phyloP scores from a whole-genome alignment of 768 basidiomycete genomes.

The Mycena polygramma region DNA sequence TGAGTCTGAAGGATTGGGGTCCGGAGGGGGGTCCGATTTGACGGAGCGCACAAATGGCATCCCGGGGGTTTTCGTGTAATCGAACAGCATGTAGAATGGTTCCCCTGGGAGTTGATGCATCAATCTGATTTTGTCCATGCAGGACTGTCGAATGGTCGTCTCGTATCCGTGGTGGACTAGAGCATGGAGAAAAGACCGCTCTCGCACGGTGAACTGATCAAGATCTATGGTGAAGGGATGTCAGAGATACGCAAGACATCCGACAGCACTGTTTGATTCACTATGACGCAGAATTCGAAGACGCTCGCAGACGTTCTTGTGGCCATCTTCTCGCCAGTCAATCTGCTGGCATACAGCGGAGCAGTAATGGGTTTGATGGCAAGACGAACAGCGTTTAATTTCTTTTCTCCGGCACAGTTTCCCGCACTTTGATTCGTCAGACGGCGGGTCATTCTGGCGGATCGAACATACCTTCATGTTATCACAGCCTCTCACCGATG shows the following conservation, averaged over 20 bases:
- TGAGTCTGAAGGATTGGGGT: background rate
- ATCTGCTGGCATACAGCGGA: too few species aligned
- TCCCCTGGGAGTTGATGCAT: background rate
- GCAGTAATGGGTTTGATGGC: background rate
- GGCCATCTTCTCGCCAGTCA: too few species aligned
- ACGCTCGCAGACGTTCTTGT: too few species aligned
- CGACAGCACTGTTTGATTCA: too few species aligned
- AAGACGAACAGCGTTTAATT: constrained; percentile 5
- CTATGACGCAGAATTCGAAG: too few species aligned
- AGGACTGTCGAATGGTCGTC: background rate
- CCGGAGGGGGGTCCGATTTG: background rate
- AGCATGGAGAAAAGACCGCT: constrained; percentile 1
- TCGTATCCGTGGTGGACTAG: constrained; percentile 5
- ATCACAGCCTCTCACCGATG: constrained; percentile 1
- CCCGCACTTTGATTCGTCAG: background rate
- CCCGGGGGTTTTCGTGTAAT: constrained; percentile 1
- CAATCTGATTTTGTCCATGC: constrained; percentile 1
- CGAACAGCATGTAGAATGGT: constrained; percentile 6
- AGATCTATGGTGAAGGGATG: background rate
- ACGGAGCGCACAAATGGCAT: background rate
- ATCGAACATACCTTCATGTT: constrained; percentile 10
- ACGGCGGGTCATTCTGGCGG: background rate
- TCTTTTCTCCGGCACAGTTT: background rate
- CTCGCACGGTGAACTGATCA: background rate
- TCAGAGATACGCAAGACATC: too few species aligned